Conservation (phyloP, 2,329 filamentous ascomycete genomes). For the Colletotrichum horii region DNA sequence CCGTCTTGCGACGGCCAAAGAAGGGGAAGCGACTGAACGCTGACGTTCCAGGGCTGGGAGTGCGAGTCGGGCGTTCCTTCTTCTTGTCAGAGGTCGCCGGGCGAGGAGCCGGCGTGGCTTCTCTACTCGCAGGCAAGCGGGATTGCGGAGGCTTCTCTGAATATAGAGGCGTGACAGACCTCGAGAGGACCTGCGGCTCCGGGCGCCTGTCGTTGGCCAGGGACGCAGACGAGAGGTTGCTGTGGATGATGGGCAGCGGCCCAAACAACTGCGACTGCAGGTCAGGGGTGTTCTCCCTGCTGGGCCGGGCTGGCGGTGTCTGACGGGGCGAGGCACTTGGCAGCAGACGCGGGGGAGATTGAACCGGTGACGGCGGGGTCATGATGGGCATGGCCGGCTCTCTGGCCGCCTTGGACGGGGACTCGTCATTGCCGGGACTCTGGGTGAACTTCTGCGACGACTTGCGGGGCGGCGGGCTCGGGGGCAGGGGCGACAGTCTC, state of each 20-base stretch:
- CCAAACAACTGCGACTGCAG: slow-evolving; percentile 61
- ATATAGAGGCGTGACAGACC: slow-evolving; percentile 38
- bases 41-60: slow-evolving; percentile 61
- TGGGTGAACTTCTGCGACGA: slow-evolving; percentile 61
- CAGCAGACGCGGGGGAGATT: slow-evolving; percentile 27
- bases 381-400: slow-evolving; percentile 27
- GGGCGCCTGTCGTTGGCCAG: slow-evolving; percentile 51
- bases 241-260: slow-evolving; percentile 64
- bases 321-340: slow-evolving; percentile 35
- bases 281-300: slow-evolving; percentile 70
- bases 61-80: slow-evolving; percentile 40
- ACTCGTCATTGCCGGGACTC: slow-evolving; percentile 38
- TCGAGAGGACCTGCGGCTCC: slow-evolving; percentile 36
- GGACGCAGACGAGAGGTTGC: slow-evolving; percentile 59
- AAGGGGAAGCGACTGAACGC: slow-evolving; percentile 75
- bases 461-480: slow-evolving; percentile 67
- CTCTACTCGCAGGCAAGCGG: slow-evolving; percentile 35
- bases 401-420: slow-evolving; percentile 43
- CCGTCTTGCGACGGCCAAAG: slow-evolving; percentile 75
- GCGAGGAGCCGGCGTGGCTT: slow-evolving; percentile 38
- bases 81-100: slow-evolving; percentile 23
- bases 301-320: slow-evolving; percentile 64
- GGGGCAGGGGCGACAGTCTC: slow-evolving; percentile 52
- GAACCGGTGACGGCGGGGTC: slow-evolving; percentile 25
- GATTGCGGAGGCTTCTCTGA: slow-evolving; percentile 29